A percentile compares a stretch with the other conserved stretches of the same genome.
phyloP scores from a whole-genome alignment of 805 yeast genomes.

The Pichia occidentalis region DNA sequence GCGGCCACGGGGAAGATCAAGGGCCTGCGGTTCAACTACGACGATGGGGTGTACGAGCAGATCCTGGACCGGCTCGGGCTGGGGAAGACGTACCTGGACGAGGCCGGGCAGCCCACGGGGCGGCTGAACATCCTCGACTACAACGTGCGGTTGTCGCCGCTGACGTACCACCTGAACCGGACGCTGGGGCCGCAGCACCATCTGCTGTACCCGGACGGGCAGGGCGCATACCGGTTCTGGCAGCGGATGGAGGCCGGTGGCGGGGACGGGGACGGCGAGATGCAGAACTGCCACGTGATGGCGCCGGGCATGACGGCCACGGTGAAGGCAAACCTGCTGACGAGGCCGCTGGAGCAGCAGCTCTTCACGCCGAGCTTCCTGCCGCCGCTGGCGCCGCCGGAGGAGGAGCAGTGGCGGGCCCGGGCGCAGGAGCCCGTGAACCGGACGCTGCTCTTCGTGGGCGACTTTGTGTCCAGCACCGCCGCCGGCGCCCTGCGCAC shows the following conservation, averaged over 20 bases:
- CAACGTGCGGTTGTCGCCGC: constrained; percentile 53
- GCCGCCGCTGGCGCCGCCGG: constrained; percentile 3
- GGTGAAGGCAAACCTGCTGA: constrained; percentile 18
- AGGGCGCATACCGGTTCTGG: constrained; percentile 22
- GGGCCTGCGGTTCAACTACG: constrained; percentile 14
- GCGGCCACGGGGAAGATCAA: constrained; percentile 4
- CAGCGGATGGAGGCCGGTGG: constrained; percentile 12
- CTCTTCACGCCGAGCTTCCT: constrained; percentile 32
- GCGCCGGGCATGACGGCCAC: constrained; percentile 12
- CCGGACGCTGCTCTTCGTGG: constrained; percentile 26
- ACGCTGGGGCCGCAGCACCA: constrained; percentile 58
- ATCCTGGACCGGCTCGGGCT: constrained; percentile 43
- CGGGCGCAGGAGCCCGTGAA: constrained; percentile 18
- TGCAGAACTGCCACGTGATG: constrained; percentile 16
- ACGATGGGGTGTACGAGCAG: constrained; percentile 17
- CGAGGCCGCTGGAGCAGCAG: constrained; percentile 36
- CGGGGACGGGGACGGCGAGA: constrained; percentile 14
- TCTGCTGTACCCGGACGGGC: constrained; percentile 37
- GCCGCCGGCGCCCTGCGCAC: constrained; percentile 55
- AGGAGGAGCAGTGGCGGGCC: background rate
- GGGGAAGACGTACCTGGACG: constrained; percentile 28
- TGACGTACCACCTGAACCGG: constrained; percentile 57
- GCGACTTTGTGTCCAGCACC: constrained; percentile 29
- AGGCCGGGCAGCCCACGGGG: constrained; percentile 23
- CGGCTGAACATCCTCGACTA: constrained; percentile 51